Evolutionary conservation across 1,284 basidiomycete species (phyloP), one percentile per base, ranked within the genome.

Genomic region (Psilocybe mexicana): DNA sequence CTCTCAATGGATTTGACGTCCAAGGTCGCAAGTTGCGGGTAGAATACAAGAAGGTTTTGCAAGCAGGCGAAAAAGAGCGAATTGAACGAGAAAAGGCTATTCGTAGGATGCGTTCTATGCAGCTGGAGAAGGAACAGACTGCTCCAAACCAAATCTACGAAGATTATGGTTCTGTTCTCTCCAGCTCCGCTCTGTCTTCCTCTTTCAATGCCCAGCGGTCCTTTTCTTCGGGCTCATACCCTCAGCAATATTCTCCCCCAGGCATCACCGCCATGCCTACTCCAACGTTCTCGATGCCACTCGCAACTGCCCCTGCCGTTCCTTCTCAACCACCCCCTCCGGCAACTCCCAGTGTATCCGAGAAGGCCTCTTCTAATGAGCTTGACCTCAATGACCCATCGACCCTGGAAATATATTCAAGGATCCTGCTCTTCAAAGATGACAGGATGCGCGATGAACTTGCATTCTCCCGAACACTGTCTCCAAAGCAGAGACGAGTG

Each of bases 21-120:
- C 93, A 96, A 69, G 97, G 97, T n/a, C 91, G 96, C 67, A 99
- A 98, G 76, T 82, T 99, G 46, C 90, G 97, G 36, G 96, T 98
- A 59, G 96, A 99, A 76, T 99, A 98, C 82, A 99, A 99, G 80
- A 98, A 98, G 76, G 97, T 98, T 7, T 80, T 99, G 18, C 96
- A 98, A 73, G 95, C 95, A 1, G 96, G 97, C 47, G 97, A 99
- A 76, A 99, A 99, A 79, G 97, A 99, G 72, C 86, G 94, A 58
- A 99, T 99, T 70, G 96, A 99, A 74, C 84, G 97, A 62, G 97
- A 99, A 79, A 99, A 99, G 79, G 97, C 97, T 2, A 89, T 99
- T 66, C 93, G 96, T 67, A 85, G 96, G 57, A 98, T 99, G 96
- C 88, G 94, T 65, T 94, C 92, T 55, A 94, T 96, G 87, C 94